Evolutionary conservation across 768 basidiomycete species (phyloP).

Genomic region (Trametes elegans): DNA sequence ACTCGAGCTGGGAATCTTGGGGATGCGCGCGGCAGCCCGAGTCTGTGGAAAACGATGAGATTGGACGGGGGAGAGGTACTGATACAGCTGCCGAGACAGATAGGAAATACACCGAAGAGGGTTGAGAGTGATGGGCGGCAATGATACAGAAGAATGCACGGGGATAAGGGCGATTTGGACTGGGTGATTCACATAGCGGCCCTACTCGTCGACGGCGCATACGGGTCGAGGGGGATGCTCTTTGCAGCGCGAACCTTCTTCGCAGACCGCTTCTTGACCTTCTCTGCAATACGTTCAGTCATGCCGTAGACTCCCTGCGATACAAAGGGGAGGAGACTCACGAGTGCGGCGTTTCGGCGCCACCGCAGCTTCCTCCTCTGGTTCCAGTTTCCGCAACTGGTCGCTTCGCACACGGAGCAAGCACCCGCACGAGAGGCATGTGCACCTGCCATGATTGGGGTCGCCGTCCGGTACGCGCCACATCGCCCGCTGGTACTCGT

Average conservation of each 20-base stretch:
- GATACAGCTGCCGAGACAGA: neutral
- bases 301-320: neutral
- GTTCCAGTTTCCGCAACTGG: neutral
- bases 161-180: neutral
- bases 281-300: neutral
- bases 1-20: neutral
- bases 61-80: neutral
- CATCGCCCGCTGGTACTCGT: constrained; percentile 9
- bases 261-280: neutral
- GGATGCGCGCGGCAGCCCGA: no score
- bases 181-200: neutral
- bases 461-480: neutral
- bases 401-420: neutral
- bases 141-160: neutral
- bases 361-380: neutral
- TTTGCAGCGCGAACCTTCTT: constrained; percentile 1
- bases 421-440: constrained; percentile 10
- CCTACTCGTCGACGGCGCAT: constrained; percentile 16
- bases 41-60: neutral
- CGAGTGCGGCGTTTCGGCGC: neutral
- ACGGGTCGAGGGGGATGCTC: constrained; percentile 7
- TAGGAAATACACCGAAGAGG: neutral
- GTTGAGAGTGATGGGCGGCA: neutral
- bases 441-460: neutral
- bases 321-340: neutral